Evolutionary conservation across 768 basidiomycete genomes (phyloP).

Genomic region (Phylloporus sp.): DNA sequence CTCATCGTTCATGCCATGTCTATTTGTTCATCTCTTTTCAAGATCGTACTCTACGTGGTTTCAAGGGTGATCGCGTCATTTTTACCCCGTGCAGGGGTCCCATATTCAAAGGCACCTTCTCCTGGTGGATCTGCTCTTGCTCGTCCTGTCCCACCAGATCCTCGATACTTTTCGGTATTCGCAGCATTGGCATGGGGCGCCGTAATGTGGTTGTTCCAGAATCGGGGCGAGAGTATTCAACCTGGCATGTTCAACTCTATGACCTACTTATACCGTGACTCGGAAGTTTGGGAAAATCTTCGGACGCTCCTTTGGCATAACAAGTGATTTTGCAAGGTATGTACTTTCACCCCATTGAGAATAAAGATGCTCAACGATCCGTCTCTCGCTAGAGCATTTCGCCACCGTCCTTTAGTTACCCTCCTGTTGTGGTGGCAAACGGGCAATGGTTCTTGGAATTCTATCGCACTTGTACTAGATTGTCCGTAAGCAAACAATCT

Average conservation of each 20-base stretch:
- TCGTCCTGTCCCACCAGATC: conserved; percentile 78
- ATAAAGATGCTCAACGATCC: not conserved
- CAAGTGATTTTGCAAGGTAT: conserved; percentile 37
- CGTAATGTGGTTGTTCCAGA: conserved; percentile 94
- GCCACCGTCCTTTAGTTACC: conserved; percentile 17
- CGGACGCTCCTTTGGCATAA: conserved; percentile 92
- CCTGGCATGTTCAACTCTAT: conserved; percentile 96
- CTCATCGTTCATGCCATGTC: conserved; percentile 1
- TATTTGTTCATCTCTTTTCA: conserved; percentile 7
- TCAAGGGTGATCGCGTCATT: conserved; percentile 90
- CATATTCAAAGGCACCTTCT: conserved; percentile 45
- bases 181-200: conserved; percentile 90
- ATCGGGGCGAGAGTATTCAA: conserved; percentile 86
- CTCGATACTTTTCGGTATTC: conserved; percentile 79
- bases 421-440: conserved; percentile 29
- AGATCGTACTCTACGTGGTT: conserved; percentile 97
- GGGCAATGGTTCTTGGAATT: conserved; percentile 48
- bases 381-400: conserved; percentile 6
- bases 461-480: conserved; percentile 59
- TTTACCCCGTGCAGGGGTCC: conserved; percentile 68
- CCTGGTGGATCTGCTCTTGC: conserved; percentile 39
- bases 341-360: not conserved
- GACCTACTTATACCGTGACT: conserved; percentile 93
- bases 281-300: conserved; percentile 77
- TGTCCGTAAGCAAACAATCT: conserved; percentile 4